Evolutionary conservation across 1,284 basidiomycete species (phyloP), one percentile per base, ranked within the genome.

Genomic region (Leccinum fuscescens): DNA sequence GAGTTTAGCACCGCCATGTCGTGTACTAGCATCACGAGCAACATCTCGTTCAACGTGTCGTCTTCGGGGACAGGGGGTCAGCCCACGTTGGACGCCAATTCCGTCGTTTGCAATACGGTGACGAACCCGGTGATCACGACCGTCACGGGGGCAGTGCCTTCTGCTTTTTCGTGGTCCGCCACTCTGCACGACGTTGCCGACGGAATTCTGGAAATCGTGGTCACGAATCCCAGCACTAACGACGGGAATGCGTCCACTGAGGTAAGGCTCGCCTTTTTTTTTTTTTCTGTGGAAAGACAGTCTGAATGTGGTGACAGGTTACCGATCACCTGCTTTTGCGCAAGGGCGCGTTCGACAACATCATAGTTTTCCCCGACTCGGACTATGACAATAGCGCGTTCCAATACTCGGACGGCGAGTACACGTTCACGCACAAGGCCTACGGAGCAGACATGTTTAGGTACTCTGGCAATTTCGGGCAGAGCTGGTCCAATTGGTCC

Each of bases 401-500:
- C 69, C 80, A 80, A 20, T 79, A 82, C 56, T 78, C 82, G 7
- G 77, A 83, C 63, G 86, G 83, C 53, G 77, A 86, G 64, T 93
- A 89, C 73, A 85, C 81, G 3, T 92, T 93, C 72, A 85, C 83
- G 2, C 93, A 96, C 76, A 84, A 82, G 53, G 93, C 93, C 3
- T 82, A 82, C 53, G 94, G 94, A 55, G 93, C 94, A n/a, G 93
- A 96, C 65, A 85, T 78, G 79, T 88, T 92, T 79, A 84, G 94
- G 52, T 95, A 93, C 74, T 88, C 90, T 8, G 84, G 85, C 77
- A 89, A 95, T 77, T 96, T 90, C 68, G 93, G 91, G n/a, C 81
- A 85, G 74, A 89, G 84, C 65, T 96, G 93, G 92, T 83, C 90
- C 3, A 72, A 80, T 11, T 96, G 94, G 93, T 75, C 77, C 37